These are phyloP conservation scores for Rubia balearica DNA, from an alignment of 305 asterid genomes.

Conservation along the genomic window DNA sequence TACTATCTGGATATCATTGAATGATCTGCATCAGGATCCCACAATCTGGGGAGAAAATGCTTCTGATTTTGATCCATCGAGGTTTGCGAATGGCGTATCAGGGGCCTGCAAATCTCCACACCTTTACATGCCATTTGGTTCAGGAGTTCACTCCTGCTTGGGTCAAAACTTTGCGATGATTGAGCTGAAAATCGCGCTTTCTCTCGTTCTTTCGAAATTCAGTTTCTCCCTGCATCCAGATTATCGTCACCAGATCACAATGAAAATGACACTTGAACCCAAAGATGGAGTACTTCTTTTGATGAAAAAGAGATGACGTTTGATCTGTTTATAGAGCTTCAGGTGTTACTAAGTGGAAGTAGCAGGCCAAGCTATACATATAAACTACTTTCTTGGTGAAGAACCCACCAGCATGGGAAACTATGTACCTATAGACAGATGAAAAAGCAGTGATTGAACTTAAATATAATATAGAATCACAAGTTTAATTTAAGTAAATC, in stretches of 20 bases:
- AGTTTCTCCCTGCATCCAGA: slow-evolving; percentile 6
- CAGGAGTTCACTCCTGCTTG: slow-evolving; percentile 6
- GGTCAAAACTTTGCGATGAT: slow-evolving; percentile 2
- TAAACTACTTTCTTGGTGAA: too few species aligned
- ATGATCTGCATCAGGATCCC: slow-evolving; percentile 7
- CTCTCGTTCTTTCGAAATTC: neutral
- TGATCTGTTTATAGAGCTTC: neutral
- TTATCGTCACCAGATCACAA: neutral
- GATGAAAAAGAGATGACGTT: slow-evolving; percentile 1
- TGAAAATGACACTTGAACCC: neutral
- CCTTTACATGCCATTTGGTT: slow-evolving; percentile 8
- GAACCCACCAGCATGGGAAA: too few species aligned
- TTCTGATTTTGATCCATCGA: neutral
- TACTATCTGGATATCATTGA: slow-evolving; percentile 5
- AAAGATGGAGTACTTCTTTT: neutral
- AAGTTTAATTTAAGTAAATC: too few species aligned
- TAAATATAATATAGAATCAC: too few species aligned
- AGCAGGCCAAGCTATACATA: neutral
- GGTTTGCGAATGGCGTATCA: slow-evolving; percentile 6
- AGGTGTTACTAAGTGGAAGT: neutral
- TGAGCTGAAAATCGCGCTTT: slow-evolving; percentile 2
- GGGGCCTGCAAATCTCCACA: slow-evolving; percentile 1
- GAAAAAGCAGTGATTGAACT: too few species aligned
- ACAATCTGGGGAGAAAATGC: slow-evolving; percentile 6
- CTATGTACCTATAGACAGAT: too few species aligned